Base-by-base conservation (phyloP, 1,139 yeast genomes). In the Nakaseomyces uthaithaninus region DNA sequence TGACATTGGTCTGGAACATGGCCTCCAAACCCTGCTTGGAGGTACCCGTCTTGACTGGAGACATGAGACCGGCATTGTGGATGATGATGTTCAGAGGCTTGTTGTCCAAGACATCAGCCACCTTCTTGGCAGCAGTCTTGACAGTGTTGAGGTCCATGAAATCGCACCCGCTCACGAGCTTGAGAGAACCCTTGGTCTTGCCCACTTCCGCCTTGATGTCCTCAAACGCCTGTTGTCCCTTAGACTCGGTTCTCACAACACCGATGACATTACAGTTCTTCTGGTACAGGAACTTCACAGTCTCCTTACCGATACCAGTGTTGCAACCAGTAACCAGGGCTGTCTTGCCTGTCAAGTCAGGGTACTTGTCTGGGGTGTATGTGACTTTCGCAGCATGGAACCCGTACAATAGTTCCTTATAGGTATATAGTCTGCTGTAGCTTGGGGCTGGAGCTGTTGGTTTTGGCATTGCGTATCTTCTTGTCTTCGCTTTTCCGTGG, bases 51-150 rank as follows among this genome's bases (percentile, higher is more conserved):
- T 52, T 51, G 9, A 66, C 64, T 1, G 73, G 68, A 14, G 59
- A 54, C 69, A 69, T 71, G 12, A 74, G 64, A 33, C 80, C 77
- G 1, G 78, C 78, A 56, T 74, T 72, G 48, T 72, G 71, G 37
- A 73, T 64, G 12, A 71, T 63, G 11, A 69, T 60, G 46, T 71
- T 72, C 23, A 73, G 46, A 12, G 53, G 49, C 24, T 45, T 24
- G 45, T 41, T 42, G 3, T 42, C 40, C 5, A 55, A 35, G 3
- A 37, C 17, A 3, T 39, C 44, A 33, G 60, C 47, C 40, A 73
- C 57, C 30, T 62, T 51, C 10, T 55, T 51, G 12, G 62, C 68
- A 2, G 68, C 73, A 2, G 67, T 65, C 45, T 63, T 66, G 38
- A 74, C 60, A 0, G 70, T 61, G 9, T 63, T 50, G 42, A 75